Evolutionary conservation across 129 eudicot species (phyloP), one percentile per base, ranked within the genome.

Genomic region (Arctium lappa): DNA sequence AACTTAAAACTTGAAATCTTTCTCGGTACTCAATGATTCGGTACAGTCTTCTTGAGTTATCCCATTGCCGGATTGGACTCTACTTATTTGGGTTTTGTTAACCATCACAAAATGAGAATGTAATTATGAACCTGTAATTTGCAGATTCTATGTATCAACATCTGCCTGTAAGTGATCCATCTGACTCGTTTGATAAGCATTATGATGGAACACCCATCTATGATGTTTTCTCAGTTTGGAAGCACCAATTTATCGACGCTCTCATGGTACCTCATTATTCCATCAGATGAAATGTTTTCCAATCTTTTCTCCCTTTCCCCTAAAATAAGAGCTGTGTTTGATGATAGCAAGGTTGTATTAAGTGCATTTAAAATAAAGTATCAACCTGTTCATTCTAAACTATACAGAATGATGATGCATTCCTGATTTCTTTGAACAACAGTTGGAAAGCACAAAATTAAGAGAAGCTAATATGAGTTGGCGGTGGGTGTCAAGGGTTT

Each of bases 181-280:
- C 86, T 80, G 92, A 84, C 78, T 86, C 86, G 68, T 88, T 89
- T 69, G 70, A 63, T 85, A 89, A 82, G 76, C 86, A 75, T 66
- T 56, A 78, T 39, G 83, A 63, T 68, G 82, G 16, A 36, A 46
- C 80, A 12, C 42, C 13, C 32, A 80, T 68, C 36, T 75, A 71
- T n/a, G 22, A 34, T 70, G 15, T 88, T 46, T 44, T 83, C 77
- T 83, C 82, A 70, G 62, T 93, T 60, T 95, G 99, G 99, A 91
- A 88, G 87, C 88, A 93, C 80, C 98, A 92, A 81, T 92, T 92
- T 82, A 73, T 87, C 42, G 87, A 91, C 85, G 97, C 92, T 13
- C 76, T 92, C 72, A 74, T 10, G 98, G 98, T 95, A 95, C 78
- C 77, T 29, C 44, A 48, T 68, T 29, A 53, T 79, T 72, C 81